Conservation (phyloP, 73 alveolate genomes). For the Paramecium sexaurelia region DNA sequence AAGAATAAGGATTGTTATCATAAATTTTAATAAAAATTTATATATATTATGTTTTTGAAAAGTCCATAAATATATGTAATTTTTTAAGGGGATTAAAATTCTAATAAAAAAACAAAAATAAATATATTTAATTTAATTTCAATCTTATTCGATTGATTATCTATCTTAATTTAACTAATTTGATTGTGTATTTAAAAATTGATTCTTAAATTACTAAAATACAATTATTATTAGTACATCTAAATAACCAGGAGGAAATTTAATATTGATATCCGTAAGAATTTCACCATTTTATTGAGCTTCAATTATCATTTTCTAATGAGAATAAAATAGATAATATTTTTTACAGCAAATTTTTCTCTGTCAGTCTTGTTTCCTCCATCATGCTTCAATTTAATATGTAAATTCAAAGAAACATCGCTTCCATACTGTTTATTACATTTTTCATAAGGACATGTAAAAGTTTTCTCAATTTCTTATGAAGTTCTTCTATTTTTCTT, state of each 20-base stretch:
- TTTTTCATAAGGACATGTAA: slow-evolving; percentile 76
- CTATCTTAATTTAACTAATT: neutral
- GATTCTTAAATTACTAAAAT: slow-evolving; percentile 18
- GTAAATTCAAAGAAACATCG: slow-evolving; percentile 80
- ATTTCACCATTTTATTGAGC: slow-evolving; percentile 61
- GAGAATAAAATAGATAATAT: neutral
- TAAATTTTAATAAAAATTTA: neutral
- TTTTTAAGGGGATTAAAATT: neutral
- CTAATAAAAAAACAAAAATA: neutral
- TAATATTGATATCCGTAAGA: slow-evolving; percentile 50
- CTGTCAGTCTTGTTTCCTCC: slow-evolving; percentile 88
- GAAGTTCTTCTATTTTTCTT: slow-evolving; percentile 83
- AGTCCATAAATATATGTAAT: too few species aligned
- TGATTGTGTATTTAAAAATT: neutral
- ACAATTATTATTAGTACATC: neutral
- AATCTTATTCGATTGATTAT: slow-evolving; percentile 16
- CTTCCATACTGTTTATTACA: slow-evolving; percentile 83
- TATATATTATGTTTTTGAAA: neutral
- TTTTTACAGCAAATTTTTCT: slow-evolving; percentile 79
- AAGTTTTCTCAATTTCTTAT: slow-evolving; percentile 72
- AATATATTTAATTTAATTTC: slow-evolving; percentile 16
- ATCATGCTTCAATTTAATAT: slow-evolving; percentile 78
- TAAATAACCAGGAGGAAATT: slow-evolving; percentile 68
- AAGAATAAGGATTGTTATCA: neutral
- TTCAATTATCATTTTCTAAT: slow-evolving; percentile 44